Conservation (phyloP, 768 basidiomycete species). For the Russula compacta region DNA sequence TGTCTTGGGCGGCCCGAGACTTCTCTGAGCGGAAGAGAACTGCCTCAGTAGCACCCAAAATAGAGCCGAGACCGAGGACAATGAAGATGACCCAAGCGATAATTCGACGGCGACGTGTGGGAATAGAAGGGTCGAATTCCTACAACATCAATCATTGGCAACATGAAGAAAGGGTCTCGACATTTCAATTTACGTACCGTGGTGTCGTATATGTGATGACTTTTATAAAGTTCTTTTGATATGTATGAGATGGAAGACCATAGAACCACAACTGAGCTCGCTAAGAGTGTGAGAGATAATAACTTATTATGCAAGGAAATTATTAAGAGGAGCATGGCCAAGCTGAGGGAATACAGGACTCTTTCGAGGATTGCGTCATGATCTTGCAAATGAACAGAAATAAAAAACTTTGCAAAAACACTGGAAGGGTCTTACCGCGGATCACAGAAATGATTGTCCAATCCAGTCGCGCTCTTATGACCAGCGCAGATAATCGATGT, state of each 20-base stretch:
- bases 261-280: slow-evolving; percentile 22
- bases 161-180: neutral
- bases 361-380: slow-evolving; percentile 26
- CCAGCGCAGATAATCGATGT: slow-evolving; percentile 19
- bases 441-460: slow-evolving; percentile 11
- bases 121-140: slow-evolving; percentile 5
- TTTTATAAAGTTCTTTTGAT: slow-evolving; percentile 17
- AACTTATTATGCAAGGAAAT: slow-evolving; percentile 8
- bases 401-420: neutral
- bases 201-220: slow-evolving; percentile 9
- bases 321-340: slow-evolving; percentile 21
- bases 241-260: slow-evolving; percentile 20
- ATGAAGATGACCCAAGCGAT: slow-evolving; percentile 3
- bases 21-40: neutral
- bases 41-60: neutral
- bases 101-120: slow-evolving; percentile 6
- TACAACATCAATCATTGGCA: neutral
- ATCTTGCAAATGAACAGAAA: slow-evolving; percentile 21
- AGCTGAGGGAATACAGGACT: slow-evolving; percentile 21
- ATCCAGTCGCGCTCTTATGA: slow-evolving; percentile 6
- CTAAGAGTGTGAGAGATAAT: slow-evolving; percentile 14
- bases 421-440: slow-evolving; percentile 1
- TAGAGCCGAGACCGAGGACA: slow-evolving; percentile 11
- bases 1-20: slow-evolving; percentile 1
- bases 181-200: neutral